Evolutionary conservation across 139 green algal species (phyloP), one percentile per base, ranked within the genome.

Genomic region (Haematococcus lacustris): DNA sequence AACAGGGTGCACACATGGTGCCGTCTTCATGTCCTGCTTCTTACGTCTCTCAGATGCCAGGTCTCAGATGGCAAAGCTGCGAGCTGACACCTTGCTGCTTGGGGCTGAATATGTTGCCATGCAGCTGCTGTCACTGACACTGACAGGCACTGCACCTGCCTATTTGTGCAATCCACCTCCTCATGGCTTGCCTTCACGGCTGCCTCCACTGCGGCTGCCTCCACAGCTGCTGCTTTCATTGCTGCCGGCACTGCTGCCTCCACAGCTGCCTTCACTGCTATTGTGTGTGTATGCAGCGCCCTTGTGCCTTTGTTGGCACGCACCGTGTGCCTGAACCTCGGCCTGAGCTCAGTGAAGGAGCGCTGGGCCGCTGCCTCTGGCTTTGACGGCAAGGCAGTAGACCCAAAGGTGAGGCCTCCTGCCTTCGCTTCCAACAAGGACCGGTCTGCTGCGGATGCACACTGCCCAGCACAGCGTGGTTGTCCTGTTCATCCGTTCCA

Each of bases 261-360:
- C n/a, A n/a, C n/a, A n/a, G n/a, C n/a, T n/a, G n/a, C n/a, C n/a
- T n/a, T n/a, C 4, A 23, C 17, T 64, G 53, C 53, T 7, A 23
- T 64, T 64, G 4, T 64, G 53, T 33, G n/a, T n/a, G n/a, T 64
- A 25, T 38, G 51, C 70, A 83, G 75, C 67, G 92, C 92, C 4
- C 84, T 97, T 51, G 80, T 96, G 41, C 92, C 92, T 7, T 82
- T 97, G 63, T 78, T 97, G 69, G 91, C 92, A 25, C 73, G 82
- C 60, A 97, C 92, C 23, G 68, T 96, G 32, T 84, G 80, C 57
- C 88, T 97, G 59, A 92, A 93, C 80, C 59, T 97, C 39, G 87
- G 89, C 1, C 86, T 97, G 25, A 93, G 88, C 82, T 87, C 91
- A 70, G 87, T 92, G 60, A 92, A 88, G 79, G 83, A 89, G 38